Evolutionary conservation across 371 early-diverging fungal genomes (phyloP), one percentile per base, ranked within the genome.

Genomic region (Fennellomyces sp.): DNA sequence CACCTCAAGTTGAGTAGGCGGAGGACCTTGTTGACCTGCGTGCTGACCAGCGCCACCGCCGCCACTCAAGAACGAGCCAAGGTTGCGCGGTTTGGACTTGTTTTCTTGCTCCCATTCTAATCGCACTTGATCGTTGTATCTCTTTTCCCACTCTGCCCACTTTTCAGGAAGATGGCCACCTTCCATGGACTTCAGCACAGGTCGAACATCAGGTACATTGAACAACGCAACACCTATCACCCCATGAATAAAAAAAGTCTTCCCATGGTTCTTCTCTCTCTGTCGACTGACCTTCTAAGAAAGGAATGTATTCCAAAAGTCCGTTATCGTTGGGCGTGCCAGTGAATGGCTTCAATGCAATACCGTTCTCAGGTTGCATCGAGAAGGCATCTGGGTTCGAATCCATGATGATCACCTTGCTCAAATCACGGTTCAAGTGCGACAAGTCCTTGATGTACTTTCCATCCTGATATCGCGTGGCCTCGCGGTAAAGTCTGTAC

Each of bases 341-440:
- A 60, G 77, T 80, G 94, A 96, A 99, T 30, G 91, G 88, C 65
- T 90, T 88, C 60, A 94, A 74, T 25, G 83, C 63, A 35, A 98
- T 75, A 25, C 91, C 91, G 68, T 98, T 98, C 61, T 97, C 95
- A 3, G 96, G 97, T 69, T 98, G 97, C 63, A 89, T 76, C 31
- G 86, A 71, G 79, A 86, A 91, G 10, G 89, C 82, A 17, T 89
- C 89, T 11, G 92, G 89, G 71, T 93, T 88, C 30, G 88, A 87
- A 66, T 97, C 98, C 76, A 98, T 86, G 56, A 96, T 87, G 52
- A 98, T 93, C 19, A 96, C 91, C 76, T 92, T 93, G 71, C 86
- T 82, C 61, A 94, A 71, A 79, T 97, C 97, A 60, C 99, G 90
- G 83, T 98, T 98, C 66, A 98, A 82, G 45, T 89, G 86, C 8